These are phyloP conservation scores for Globisporangium parvum DNA, from an alignment of 352 stramenopile species.

Conservation along the genomic window DNA sequence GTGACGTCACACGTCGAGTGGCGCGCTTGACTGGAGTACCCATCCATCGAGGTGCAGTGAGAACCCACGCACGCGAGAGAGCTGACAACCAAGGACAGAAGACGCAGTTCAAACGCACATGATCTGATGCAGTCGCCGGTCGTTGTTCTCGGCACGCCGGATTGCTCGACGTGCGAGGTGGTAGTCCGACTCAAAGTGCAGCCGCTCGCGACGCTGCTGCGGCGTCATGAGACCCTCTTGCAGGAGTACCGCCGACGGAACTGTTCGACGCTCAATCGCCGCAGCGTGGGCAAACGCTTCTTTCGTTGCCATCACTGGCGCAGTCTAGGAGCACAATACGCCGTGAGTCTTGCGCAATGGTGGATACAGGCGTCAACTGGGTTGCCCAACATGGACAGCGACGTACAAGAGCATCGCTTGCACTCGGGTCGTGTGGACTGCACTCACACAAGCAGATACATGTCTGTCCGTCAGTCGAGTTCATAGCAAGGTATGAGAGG, in stretches of 20 bases:
- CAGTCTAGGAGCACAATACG: constrained; percentile 14
- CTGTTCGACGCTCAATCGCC: constrained; percentile 36
- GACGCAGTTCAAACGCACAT: constrained; percentile 30
- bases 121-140: constrained; percentile 61
- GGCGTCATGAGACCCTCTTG: constrained; percentile 74
- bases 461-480: neutral
- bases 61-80: neutral
- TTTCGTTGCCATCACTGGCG: constrained; percentile 40
- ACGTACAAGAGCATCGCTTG: constrained; percentile 9
- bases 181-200: constrained; percentile 58
- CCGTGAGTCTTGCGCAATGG: no score
- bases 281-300: constrained; percentile 37
- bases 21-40: constrained; percentile 24
- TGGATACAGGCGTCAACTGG: no score
- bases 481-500: neutral
- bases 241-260: constrained; percentile 45
- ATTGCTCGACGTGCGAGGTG: constrained; percentile 43
- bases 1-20: constrained; percentile 54
- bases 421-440: constrained; percentile 5
- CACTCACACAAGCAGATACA: neutral
- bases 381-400: neutral
- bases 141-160: constrained; percentile 51
- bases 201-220: constrained; percentile 58
- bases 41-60: neutral
- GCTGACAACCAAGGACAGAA: neutral